Base-by-base conservation (phyloP, 2,329 filamentous ascomycete genomes). In the Macroventuria anomochaeta region DNA sequence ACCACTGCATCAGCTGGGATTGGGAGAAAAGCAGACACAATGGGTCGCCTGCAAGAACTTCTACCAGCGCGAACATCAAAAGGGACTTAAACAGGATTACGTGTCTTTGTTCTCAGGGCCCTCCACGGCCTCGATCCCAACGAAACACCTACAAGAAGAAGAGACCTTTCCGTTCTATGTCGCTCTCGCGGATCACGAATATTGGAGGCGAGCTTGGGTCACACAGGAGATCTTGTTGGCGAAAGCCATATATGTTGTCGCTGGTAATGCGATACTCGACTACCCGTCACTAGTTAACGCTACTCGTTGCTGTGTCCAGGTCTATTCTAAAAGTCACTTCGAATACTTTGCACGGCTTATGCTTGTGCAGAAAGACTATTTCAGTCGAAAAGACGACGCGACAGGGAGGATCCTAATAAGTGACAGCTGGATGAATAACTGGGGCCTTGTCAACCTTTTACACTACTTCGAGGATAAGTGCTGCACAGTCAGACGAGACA, bases 141-240 rank as follows among this genome's bases (percentile, higher is more conserved):
- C 17, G 8, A 11, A 17, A 12, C 2, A 1, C 3, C 25, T 38
- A 8, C 21, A 29, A 26, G 15, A 36, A 10, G 32, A 15, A 12
- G 21, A 23, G 2, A 20, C 29, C 4, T 20, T 20, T 25, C 18
- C 25, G 4, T 26, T 46, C 2, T 28, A 36, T 28, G n/a, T 34
- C 5, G 21, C n/a, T n/a, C 20, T 46, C 23, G 32, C 15, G 10
- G 42, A 36, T 20, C 23, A 46, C 13, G 32, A 10, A 37, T 37
- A 29, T 29, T 21, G 15, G 32, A 37, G 32, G 10, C 23, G 23
- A 7, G 32, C 42, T 5, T 37, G 32, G 42, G 23, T 28, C 15
- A 46, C 15, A 3, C 32, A 37, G 15, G 46, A 49, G 29, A 49
- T 49, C 28, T 28, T 34, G 28, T 36, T 34, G 15, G 46, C 46